Conservation (phyloP, 495 filamentous ascomycete species). For the Penicillium manginii region DNA sequence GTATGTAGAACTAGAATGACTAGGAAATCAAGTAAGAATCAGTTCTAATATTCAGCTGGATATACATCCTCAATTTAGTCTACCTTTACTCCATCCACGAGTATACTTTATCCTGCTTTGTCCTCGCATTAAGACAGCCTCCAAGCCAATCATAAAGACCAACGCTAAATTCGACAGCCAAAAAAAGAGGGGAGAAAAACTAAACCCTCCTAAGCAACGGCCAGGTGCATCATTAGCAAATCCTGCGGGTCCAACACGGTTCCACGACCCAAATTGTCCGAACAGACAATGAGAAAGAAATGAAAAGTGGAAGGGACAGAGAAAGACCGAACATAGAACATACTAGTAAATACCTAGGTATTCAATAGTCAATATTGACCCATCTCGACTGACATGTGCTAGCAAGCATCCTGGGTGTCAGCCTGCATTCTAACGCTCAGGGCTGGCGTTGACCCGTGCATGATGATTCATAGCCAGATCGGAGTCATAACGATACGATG, state of each 20-base stretch:
- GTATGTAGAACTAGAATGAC: too few species aligned
- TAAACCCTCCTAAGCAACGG: not conserved
- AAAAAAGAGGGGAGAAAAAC: constrained; percentile 1
- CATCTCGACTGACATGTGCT: too few species aligned
- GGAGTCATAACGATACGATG: constrained; percentile 18
- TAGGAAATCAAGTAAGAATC: too few species aligned
- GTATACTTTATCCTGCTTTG: too few species aligned
- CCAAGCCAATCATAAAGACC: not conserved
- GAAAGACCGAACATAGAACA: not conserved
- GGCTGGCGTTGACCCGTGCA: constrained; percentile 24
- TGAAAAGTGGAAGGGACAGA: not conserved
- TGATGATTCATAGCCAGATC: constrained; percentile 28
- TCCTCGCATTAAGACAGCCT: not conserved
- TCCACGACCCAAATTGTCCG: not conserved
- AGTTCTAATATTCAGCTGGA: too few species aligned
- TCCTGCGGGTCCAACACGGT: not conserved
- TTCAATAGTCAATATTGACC: constrained; percentile 4
- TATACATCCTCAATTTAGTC: too few species aligned
- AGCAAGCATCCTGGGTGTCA: not conserved
- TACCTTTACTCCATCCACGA: too few species aligned
- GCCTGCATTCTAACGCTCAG: constrained; percentile 7
- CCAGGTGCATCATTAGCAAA: not conserved
- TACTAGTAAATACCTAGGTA: too few species aligned
- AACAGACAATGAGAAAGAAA: not conserved
- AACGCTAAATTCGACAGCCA: not conserved